phyloP scores from a whole-genome alignment of 192 early-diverging fungal species.

The Backusella tuberculispora region DNA sequence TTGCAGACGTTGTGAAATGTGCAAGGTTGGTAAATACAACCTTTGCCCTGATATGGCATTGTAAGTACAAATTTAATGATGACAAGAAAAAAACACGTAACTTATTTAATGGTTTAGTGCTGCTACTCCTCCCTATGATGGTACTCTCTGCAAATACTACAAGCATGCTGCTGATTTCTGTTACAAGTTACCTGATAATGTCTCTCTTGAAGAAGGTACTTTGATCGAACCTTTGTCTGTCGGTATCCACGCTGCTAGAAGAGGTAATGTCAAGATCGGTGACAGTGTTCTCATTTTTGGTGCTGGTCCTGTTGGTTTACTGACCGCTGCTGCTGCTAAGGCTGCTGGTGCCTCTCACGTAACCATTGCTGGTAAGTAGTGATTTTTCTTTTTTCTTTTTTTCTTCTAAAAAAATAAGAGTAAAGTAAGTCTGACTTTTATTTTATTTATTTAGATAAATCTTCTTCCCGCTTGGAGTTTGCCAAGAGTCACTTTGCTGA shows the following conservation, averaged over 20 bases:
- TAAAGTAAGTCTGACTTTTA: not conserved
- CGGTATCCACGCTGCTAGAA: constrained; percentile 43
- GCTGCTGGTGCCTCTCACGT: constrained; percentile 46
- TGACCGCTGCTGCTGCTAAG: constrained; percentile 47
- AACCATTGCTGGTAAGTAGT: constrained; percentile 39
- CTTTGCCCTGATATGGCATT: constrained; percentile 50
- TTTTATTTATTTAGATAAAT: constrained; percentile 29
- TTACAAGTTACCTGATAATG: constrained; percentile 46
- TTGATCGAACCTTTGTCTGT: constrained; percentile 52
- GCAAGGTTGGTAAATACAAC: constrained; percentile 44
- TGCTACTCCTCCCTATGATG: constrained; percentile 50
- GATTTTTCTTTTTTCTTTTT: not conserved
- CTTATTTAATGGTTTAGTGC: constrained; percentile 27
- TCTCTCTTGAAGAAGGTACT: constrained; percentile 47
- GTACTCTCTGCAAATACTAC: constrained; percentile 51
- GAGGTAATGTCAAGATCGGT: constrained; percentile 38
- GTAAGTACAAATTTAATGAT: constrained; percentile 22
- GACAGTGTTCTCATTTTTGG: constrained; percentile 50
- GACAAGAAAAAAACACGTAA: not conserved
- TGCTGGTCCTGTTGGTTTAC: constrained; percentile 50
- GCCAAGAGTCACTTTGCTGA: constrained; percentile 46
- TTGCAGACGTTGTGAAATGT: constrained; percentile 44
- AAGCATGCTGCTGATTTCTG: constrained; percentile 48
- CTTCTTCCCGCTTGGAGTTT: constrained; percentile 38
- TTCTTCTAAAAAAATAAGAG: not conserved